phyloP scores from a whole-genome alignment of 2,329 filamentous ascomycete genomes.

The Metarhizium brunneum region DNA sequence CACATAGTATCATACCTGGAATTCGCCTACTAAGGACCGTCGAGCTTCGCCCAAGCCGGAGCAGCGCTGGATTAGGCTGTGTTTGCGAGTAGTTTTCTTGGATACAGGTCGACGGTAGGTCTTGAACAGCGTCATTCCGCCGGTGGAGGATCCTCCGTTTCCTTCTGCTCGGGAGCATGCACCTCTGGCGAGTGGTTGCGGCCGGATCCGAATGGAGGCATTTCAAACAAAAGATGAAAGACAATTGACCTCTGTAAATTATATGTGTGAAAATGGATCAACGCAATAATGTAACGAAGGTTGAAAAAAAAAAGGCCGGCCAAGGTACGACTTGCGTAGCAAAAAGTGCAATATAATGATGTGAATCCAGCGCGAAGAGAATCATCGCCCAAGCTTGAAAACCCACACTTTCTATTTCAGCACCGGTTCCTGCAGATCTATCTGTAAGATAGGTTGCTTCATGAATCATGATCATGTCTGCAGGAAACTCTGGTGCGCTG shows the following conservation, averaged over 20 bases:
- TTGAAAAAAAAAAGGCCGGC: too few species aligned
- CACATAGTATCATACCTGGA: too few species aligned
- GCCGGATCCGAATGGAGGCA: constrained; percentile 23
- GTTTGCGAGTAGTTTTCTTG: constrained; percentile 16
- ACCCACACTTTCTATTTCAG: too few species aligned
- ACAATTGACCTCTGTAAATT: too few species aligned
- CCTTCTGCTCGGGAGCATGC: not conserved
- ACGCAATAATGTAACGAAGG: accelerated
- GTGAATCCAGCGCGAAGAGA: not conserved
- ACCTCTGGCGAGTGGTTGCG: constrained; percentile 19
- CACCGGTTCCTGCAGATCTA: too few species aligned
- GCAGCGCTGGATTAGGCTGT: constrained; percentile 28
- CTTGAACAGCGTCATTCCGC: not conserved
- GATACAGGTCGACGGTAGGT: not conserved
- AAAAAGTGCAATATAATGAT: not conserved
- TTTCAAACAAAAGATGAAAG: constrained; percentile 2
- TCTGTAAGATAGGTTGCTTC: too few species aligned
- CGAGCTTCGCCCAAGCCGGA: not conserved
- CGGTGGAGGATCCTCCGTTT: constrained; percentile 6
- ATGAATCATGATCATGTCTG: too few species aligned
- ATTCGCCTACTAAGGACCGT: too few species aligned
- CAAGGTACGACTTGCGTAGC: too few species aligned
- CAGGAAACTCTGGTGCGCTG: too few species aligned
- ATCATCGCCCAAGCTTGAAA: not conserved
- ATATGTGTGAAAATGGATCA: too few species aligned